Evolutionary conservation across 2,329 filamentous ascomycete genomes (phyloP), one percentile per base, ranked within the genome.

Genomic region (Cladosporium sp.): DNA sequence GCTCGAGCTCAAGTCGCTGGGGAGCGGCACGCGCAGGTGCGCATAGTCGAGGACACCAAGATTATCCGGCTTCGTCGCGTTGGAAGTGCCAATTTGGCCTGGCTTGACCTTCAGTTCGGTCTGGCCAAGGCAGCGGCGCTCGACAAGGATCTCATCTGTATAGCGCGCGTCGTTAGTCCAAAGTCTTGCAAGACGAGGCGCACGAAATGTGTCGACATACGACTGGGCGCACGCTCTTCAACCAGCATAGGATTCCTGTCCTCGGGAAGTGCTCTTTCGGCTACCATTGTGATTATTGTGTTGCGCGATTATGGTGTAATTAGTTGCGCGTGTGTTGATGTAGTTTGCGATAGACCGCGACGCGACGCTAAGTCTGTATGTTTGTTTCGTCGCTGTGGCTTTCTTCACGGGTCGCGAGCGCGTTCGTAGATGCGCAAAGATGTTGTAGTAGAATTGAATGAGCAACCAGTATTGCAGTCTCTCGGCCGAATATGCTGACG

Each of bases 31-130:
- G 69, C 93, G 89, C 50, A 99, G 81, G 72, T 99, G 94, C 63
- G 92, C 93, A 74, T 99, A 99, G 75, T 97, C 94, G 72, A 99
- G 96, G 47, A 87, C 85, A 52, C 90, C 91, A 60, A 94, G 79
- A 65, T 88, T 86, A 64, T 87, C 81, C 47, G 85, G 80, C 71
- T 90, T 90, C 57, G 86, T 84, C 62, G 90, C 87, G 73, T 86
- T 88, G 37, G 83, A 82, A 9, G 84, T 83, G 59, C 84, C 84
- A n/a, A 87, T 78, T 65, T 88, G 85, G 34, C 87, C 85, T 68
- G 91, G 86, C 77, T 91, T 94, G 53, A 92, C 86, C 9, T 87
- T 86, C 62, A 99, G 82, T 74, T 95, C 89, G 22, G 94, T 99
- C 76, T 96, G 92, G 47, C 93, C 94, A 45, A 99, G 82, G 65